These are phyloP conservation scores for Forsythia suspensa DNA, from an alignment of 257 asterid genomes.

Conservation along the genomic window DNA sequence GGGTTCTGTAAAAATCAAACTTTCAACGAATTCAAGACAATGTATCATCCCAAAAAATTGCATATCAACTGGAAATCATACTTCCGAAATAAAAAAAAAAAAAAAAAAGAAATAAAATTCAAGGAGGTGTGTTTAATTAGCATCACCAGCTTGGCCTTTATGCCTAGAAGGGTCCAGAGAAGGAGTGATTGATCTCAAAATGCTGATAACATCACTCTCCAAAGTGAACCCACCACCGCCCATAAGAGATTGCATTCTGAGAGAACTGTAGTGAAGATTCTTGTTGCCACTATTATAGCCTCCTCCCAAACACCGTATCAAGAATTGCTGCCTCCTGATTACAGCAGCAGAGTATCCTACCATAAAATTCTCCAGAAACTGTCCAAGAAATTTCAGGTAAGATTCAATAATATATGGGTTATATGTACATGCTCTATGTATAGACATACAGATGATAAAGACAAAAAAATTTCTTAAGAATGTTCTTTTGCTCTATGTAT, in stretches of 20 bases:
- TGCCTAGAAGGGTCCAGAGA: conserved; percentile 68
- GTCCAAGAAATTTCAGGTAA: background rate
- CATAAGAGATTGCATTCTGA: conserved; percentile 62
- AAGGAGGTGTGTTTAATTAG: background rate
- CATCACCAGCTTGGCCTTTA: conserved; percentile 96
- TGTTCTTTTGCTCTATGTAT: too few species aligned
- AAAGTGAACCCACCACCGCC: conserved; percentile 41
- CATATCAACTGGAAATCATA: background rate
- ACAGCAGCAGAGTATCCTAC: conserved; percentile 53
- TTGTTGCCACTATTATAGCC: conserved; percentile 26
- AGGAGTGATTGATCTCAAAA: conserved; percentile 84
- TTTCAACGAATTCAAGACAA: background rate
- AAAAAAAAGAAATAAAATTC: background rate
- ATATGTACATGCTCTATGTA: too few species aligned
- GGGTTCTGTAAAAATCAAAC: background rate
- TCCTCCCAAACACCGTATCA: conserved; percentile 74
- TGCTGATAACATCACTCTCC: conserved; percentile 66
- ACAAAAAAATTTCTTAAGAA: background rate
- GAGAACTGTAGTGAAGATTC: conserved; percentile 23
- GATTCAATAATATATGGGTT: background rate
- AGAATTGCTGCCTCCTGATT: conserved; percentile 68
- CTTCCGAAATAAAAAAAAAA: background rate
- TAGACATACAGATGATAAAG: background rate
- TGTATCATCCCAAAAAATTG: conserved; percentile 1
- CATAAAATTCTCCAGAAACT: conserved; percentile 42